A percentile compares a stretch with the other conserved stretches of the same genome.
These are phyloP conservation scores for Globisporangium recalcitrans DNA, from an alignment of 352 stramenopile species.

Conservation along the genomic window DNA sequence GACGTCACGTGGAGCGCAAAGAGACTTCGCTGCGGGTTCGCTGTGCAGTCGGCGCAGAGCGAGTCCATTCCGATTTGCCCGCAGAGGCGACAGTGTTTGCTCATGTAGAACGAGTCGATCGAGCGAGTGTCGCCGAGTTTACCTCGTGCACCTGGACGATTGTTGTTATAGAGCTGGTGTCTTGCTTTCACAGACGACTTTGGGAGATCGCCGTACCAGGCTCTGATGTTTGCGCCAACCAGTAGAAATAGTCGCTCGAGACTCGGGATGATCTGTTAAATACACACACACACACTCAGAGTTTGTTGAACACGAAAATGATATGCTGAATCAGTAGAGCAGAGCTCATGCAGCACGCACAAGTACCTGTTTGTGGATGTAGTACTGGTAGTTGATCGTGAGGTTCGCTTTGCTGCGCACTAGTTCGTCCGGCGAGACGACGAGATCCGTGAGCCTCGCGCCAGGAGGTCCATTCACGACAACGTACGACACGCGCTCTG, in stretches of 20 bases:
- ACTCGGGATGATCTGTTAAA: conserved; percentile 63
- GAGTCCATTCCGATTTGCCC: conserved; percentile 47
- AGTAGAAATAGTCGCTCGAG: conserved; percentile 83
- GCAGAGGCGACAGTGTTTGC: conserved; percentile 75
- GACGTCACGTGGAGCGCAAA: conserved; percentile 48
- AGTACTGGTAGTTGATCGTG: conserved; percentile 91
- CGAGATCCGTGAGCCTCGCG: conserved; percentile 86
- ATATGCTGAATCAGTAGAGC: no score
- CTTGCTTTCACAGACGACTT: conserved; percentile 56
- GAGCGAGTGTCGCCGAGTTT: conserved; percentile 27
- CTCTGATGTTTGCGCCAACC: conserved; percentile 68
- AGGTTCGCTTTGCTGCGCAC: conserved; percentile 33
- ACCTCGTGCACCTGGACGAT: conserved; percentile 13
- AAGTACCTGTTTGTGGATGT: conserved; percentile 86
- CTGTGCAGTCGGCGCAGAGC: conserved; percentile 48
- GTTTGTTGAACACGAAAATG: no score
- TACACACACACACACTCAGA: no score
- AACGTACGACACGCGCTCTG: conserved; percentile 88
- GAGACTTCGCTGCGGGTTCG: conserved; percentile 59
- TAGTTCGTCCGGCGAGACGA: conserved; percentile 79
- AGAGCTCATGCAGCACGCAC: background rate
- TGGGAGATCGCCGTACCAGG: conserved; percentile 66
- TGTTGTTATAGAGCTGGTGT: conserved; percentile 20
- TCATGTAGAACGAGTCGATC: conserved; percentile 84
- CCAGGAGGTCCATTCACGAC: conserved; percentile 86